Evolutionary conservation across 1,284 basidiomycete species (phyloP), one percentile per base, ranked within the genome.

Genomic region (Hemileia vastatrix): DNA sequence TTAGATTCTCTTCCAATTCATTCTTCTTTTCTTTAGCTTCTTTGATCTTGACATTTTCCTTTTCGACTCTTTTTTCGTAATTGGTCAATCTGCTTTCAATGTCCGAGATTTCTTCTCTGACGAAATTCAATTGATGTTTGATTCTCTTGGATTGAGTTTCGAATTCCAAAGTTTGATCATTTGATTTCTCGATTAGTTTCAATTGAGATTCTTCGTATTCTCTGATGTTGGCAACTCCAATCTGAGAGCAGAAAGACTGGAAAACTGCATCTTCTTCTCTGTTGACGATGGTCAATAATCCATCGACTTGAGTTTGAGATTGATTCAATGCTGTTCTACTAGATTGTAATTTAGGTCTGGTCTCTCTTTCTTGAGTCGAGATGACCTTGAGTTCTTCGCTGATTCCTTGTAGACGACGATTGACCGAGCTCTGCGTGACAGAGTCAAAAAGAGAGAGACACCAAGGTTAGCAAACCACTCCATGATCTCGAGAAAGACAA

Each of bases 131-230:
- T 90, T 92, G 88, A 77, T 94, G 88, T 1, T 82, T 85, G 56
- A 96, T 79, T 19, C 93, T 82, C 2, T 88, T 86, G 61, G 93
- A 86, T 76, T 96, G 91, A 9, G 86, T 86, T 65, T 92, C 86
- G 72, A 85, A 95, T 56, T 86, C 82, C 67, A 93, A 78, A 60
- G 89, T 80, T 1, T 88, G 89, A 68, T 89, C 88, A 71, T 83
- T 88, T 76, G 92, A 90, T 68, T 88, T 86, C 73, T 90, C 84
- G 0, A 88, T 88, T 21, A 88, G 82, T 73, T 86, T 88, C 32
- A 96, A 80, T 72, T 96, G 91, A n/a, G 88, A 83, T 73, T 90
- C 86, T 77, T 98, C 94, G 75, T 95, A 98, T 66, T 94, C 90
- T 44, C 94, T 84, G 66, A 98, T 93, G 77, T 86, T 85, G 31